Evolutionary conservation across 176 grass and related monocot species (phyloP).

Genomic region (Hordeum vulgare): DNA sequence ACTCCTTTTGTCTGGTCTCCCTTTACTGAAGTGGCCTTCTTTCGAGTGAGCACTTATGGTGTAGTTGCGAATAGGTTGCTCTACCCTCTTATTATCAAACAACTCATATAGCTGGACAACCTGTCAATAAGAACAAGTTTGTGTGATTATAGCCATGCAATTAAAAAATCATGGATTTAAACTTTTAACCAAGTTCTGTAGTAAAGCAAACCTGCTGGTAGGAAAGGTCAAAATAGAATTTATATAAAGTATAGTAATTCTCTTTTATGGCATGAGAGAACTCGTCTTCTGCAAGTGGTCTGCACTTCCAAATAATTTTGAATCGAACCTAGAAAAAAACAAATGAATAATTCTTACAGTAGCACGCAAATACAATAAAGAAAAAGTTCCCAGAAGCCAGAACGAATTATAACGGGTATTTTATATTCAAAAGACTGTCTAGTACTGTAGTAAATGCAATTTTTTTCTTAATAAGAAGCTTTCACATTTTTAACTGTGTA

Average conservation of each 20-base stretch:
- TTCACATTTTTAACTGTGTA: neutral
- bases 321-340: constrained; percentile 46
- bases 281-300: constrained; percentile 43
- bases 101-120: constrained; percentile 28
- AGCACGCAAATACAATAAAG: neutral
- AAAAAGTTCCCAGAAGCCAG: neutral
- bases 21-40: neutral
- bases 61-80: neutral
- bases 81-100: constrained; percentile 29
- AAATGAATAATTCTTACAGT: neutral
- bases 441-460: neutral
- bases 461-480: neutral
- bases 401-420: neutral
- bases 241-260: constrained; percentile 40
- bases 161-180: constrained; percentile 1
- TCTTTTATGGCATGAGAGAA: constrained; percentile 50
- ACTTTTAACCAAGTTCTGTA: constrained; percentile 4
- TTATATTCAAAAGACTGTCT: neutral
- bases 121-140: constrained; percentile 12
- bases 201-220: constrained; percentile 39
- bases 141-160: neutral
- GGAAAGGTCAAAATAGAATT: constrained; percentile 67
- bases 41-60: neutral
- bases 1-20: constrained; percentile 6
- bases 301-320: constrained; percentile 54